Percentiles rank a stretch among this genome's conserved stretches.
phyloP scores from a whole-genome alignment of 208 protist species.

The Acanthamoeba royreba region DNA sequence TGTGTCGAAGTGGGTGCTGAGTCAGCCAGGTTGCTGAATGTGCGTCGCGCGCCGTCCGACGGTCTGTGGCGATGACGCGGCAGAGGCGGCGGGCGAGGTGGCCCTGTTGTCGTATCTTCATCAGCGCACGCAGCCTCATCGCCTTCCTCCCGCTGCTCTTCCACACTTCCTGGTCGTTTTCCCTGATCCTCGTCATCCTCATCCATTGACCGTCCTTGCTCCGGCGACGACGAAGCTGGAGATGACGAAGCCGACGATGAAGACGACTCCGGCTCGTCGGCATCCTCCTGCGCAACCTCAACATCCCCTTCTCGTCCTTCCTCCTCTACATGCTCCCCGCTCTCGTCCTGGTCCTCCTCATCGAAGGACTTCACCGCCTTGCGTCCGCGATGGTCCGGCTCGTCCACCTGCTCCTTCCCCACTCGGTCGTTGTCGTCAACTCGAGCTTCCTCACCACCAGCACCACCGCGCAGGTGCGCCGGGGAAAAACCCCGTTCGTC shows the following conservation, averaged over 20 bases:
- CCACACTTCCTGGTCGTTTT: background rate
- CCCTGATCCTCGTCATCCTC: background rate
- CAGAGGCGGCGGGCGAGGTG: background rate
- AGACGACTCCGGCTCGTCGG: too few relatives aligned
- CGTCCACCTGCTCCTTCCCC: too few relatives aligned
- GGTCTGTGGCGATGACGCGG: background rate
- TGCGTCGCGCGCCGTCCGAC: background rate
- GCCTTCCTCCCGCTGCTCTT: background rate
- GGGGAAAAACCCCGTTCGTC: too few relatives aligned
- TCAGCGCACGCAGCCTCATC: background rate
- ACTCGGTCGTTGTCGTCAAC: too few relatives aligned
- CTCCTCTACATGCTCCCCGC: too few relatives aligned
- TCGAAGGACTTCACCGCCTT: background rate
- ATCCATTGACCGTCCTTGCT: too few relatives aligned
- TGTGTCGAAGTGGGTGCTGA: background rate
- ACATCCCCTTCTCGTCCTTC: too few relatives aligned
- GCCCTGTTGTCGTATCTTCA: too few relatives aligned
- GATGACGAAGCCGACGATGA: background rate
- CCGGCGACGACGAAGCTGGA: background rate
- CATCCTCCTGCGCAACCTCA: too few relatives aligned
- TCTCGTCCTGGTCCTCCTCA: background rate
- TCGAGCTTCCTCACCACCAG: too few relatives aligned
- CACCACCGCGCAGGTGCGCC: too few relatives aligned
- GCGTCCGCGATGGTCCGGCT: background rate
- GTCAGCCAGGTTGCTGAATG: background rate